Percentiles rank a stretch among this genome's conserved stretches.
Conservation (phyloP, 2,329 filamentous ascomycete species). For the Ophiocordyceps camponoti-leonardi region DNA sequence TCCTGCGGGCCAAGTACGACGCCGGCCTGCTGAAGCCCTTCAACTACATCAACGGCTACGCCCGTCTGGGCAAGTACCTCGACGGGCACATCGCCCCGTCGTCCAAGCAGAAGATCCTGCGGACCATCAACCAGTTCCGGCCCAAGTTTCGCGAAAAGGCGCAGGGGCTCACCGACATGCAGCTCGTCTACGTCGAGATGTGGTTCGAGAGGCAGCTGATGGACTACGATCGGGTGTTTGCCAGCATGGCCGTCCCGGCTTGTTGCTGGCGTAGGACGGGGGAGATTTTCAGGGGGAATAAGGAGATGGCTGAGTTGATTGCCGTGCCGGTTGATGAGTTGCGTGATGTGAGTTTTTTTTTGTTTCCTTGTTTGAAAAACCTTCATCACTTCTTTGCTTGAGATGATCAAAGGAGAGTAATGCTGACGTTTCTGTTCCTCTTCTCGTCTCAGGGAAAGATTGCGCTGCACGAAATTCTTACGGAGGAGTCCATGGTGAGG, state of each 20-base stretch:
- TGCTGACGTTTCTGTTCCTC: neutral
- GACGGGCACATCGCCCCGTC: slow-evolving; percentile 68
- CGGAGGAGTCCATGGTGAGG: slow-evolving; percentile 83
- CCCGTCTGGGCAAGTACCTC: slow-evolving; percentile 77
- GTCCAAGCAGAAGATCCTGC: slow-evolving; percentile 79
- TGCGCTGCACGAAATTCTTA: slow-evolving; percentile 86
- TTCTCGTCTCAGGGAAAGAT: slow-evolving; percentile 61
- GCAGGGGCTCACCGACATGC: slow-evolving; percentile 79
- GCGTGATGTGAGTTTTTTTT: slow-evolving; percentile 54
- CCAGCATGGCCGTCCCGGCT: slow-evolving; percentile 94
- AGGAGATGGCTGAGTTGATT: slow-evolving; percentile 96
- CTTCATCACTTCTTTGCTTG: neutral
- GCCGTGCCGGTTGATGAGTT: slow-evolving; percentile 80
- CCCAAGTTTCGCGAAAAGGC: slow-evolving; percentile 95
- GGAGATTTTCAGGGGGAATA: slow-evolving; percentile 93
- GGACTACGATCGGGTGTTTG: slow-evolving; percentile 97
- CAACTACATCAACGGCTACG: slow-evolving; percentile 96
- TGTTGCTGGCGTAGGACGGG: slow-evolving; percentile 95
- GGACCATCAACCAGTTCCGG: slow-evolving; percentile 81
- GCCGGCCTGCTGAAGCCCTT: slow-evolving; percentile 89
- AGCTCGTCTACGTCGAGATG: slow-evolving; percentile 92
- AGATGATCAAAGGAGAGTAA: neutral
- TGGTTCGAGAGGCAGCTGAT: slow-evolving; percentile 95
- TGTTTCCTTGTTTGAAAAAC: neutral
- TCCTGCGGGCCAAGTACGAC: slow-evolving; percentile 90